Evolutionary conservation across 192 early-diverging fungal genomes (phyloP).

Genomic region (Entomortierella chlamydospora): DNA sequence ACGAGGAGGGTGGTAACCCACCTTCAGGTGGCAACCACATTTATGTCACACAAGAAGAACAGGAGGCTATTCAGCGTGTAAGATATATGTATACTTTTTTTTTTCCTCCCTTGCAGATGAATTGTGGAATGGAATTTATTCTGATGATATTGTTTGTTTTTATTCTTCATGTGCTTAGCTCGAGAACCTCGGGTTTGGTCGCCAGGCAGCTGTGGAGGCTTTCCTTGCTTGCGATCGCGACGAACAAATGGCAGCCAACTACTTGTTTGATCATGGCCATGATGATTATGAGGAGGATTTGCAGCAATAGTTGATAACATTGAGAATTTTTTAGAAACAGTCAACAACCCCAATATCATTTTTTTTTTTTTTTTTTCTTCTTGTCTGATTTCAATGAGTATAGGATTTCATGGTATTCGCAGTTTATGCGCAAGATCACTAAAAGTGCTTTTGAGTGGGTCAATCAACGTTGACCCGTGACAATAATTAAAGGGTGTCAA

Average conservation of each 20-base stretch:
- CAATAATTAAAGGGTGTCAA: too few relatives aligned
- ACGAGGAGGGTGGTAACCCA: slow-evolving; percentile 60
- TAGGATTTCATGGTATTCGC: too few relatives aligned
- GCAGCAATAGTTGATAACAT: slow-evolving; percentile 1
- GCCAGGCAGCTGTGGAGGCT: slow-evolving; percentile 87
- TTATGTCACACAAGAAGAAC: slow-evolving; percentile 88
- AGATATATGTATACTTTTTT: slow-evolving; percentile 23
- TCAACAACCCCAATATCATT: background rate
- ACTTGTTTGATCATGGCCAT: slow-evolving; percentile 85
- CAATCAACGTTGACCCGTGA: too few relatives aligned
- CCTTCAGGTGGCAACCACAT: slow-evolving; percentile 71
- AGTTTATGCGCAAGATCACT: too few relatives aligned
- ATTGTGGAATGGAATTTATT: too few relatives aligned
- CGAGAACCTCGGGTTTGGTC: slow-evolving; percentile 87
- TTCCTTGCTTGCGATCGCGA: slow-evolving; percentile 98
- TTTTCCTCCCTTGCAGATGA: too few relatives aligned
- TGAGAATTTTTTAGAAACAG: background rate
- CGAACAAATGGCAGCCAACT: slow-evolving; percentile 97
- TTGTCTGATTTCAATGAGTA: too few relatives aligned
- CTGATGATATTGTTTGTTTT: too few relatives aligned
- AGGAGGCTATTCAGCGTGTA: slow-evolving; percentile 89
- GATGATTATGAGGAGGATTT: slow-evolving; percentile 62
- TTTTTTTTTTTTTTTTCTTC: slow-evolving; percentile 6
- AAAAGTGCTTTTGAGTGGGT: too few relatives aligned
- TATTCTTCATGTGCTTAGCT: too few relatives aligned